phyloP scores from a whole-genome alignment of 1,139 yeast genomes.

The Kluyveromyces sp. region DNA sequence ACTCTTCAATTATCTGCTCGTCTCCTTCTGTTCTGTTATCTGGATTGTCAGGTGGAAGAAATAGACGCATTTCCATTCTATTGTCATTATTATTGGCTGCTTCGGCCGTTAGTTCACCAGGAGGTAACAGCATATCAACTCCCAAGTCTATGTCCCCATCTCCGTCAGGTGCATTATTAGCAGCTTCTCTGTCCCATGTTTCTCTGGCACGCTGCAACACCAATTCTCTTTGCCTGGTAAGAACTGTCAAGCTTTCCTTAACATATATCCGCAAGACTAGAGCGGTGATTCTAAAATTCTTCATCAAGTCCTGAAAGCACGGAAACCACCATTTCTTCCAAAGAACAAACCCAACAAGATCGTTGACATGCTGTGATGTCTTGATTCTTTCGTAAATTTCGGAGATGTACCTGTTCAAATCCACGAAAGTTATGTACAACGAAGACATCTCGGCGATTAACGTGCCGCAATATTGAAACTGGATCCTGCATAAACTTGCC shows the following conservation, averaged over 20 bases:
- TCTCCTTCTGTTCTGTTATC: constrained; percentile 13
- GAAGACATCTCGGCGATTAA: constrained; percentile 32
- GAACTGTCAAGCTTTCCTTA: constrained; percentile 29
- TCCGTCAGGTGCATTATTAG: constrained; percentile 2
- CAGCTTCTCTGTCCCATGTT: constrained; percentile 13
- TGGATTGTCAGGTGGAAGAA: constrained; percentile 3
- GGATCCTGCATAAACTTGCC: constrained; percentile 32
- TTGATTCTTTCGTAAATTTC: constrained; percentile 24
- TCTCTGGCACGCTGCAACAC: constrained; percentile 26
- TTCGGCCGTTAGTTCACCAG: constrained; percentile 4
- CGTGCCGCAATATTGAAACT: constrained; percentile 32
- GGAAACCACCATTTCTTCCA: constrained; percentile 29
- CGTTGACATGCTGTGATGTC: constrained; percentile 16
- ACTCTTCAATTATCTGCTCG: constrained; percentile 11
- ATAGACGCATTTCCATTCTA: constrained; percentile 1
- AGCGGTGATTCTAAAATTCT: constrained; percentile 29
- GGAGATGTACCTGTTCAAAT: constrained; percentile 27
- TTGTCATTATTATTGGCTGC: constrained; percentile 6
- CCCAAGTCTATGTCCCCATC: constrained; percentile 8
- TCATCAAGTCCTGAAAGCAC: constrained; percentile 23
- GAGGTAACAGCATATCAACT: constrained; percentile 6
- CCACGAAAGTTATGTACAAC: constrained; percentile 28
- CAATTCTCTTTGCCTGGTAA: constrained; percentile 31
- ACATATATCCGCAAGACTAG: constrained; percentile 29
- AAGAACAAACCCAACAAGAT: constrained; percentile 25